Percentiles rank a stretch among this genome's conserved stretches.
phyloP scores from a whole-genome alignment of 176 grass and related monocot species.

The Otatea glauca region DNA sequence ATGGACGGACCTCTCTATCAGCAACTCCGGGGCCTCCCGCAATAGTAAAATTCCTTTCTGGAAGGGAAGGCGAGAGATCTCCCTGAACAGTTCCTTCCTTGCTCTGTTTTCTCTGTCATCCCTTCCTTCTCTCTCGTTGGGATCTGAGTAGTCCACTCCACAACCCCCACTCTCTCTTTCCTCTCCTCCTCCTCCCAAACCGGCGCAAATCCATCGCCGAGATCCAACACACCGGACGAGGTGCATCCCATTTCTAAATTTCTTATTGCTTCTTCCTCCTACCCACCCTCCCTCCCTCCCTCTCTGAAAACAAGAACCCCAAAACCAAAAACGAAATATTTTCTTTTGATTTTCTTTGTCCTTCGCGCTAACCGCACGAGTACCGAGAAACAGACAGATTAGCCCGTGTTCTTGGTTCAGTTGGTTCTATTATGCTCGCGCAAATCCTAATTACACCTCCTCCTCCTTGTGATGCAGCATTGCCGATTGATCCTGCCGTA shows the following conservation, averaged over 20 bases:
- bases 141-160: conserved; percentile 28
- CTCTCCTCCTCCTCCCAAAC: conserved; percentile 44
- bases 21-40: too few species aligned
- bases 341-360: neutral
- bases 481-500: conserved; percentile 23
- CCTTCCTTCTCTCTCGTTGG: conserved; percentile 44
- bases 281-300: neutral
- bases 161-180: neutral
- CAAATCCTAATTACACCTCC: neutral
- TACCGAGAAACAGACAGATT: neutral
- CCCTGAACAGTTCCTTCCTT: neutral
- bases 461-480: conserved; percentile 10
- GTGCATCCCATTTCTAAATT: conserved; percentile 38
- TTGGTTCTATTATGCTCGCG: conserved; percentile 3
- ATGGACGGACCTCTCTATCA: too few species aligned
- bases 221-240: conserved; percentile 56
- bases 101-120: conserved; percentile 8
- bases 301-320: conserved; percentile 27
- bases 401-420: neutral
- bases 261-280: neutral
- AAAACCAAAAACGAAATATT: neutral
- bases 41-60: neutral
- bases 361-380: neutral
- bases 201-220: conserved; percentile 66
- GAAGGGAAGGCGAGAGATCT: conserved; percentile 22